Percentiles rank a stretch among this genome's conserved stretches.
Evolutionary conservation across 805 yeast genomes (phyloP).

Genomic region (Candida sanyiensis): DNA sequence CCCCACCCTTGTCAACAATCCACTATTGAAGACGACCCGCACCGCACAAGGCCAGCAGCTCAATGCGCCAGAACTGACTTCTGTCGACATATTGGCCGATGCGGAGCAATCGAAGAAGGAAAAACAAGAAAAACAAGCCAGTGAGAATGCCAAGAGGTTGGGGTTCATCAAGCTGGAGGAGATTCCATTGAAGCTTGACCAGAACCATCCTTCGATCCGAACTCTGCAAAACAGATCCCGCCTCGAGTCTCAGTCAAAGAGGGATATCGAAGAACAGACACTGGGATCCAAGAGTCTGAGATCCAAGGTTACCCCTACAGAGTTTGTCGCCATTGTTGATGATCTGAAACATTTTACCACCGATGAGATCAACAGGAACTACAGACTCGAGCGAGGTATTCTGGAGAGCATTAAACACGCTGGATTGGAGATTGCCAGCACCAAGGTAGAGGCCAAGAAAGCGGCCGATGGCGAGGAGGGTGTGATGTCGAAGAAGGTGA

Average conservation of each 20-base stretch:
- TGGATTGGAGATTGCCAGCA: slow-evolving; percentile 9
- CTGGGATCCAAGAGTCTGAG: neutral
- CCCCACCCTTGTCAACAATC: too few species aligned
- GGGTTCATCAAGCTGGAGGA: slow-evolving; percentile 14
- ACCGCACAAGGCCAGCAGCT: too few species aligned
- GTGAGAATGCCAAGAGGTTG: slow-evolving; percentile 16
- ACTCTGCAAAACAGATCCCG: slow-evolving; percentile 14
- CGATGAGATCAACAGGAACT: slow-evolving; percentile 13
- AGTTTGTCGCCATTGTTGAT: slow-evolving; percentile 18
- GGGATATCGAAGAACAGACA: slow-evolving; percentile 4
- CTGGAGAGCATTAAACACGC: slow-evolving; percentile 2
- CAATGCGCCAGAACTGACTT: too few species aligned
- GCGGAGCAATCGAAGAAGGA: slow-evolving; percentile 17
- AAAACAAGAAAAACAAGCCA: slow-evolving; percentile 3
- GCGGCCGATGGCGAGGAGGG: neutral
- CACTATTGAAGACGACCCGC: too few species aligned
- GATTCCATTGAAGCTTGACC: slow-evolving; percentile 17
- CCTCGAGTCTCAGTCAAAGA: slow-evolving; percentile 12
- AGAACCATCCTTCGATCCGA: slow-evolving; percentile 18
- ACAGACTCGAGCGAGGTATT: slow-evolving; percentile 9
- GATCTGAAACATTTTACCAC: slow-evolving; percentile 15
- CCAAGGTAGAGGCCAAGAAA: slow-evolving; percentile 2
- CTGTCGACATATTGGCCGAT: slow-evolving; percentile 4
- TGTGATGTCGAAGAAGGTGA: slow-evolving; percentile 1
- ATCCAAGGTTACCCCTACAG: slow-evolving; percentile 11